phyloP scores from a whole-genome alignment of 208 protist genomes.

The Blechomonas ayalai region DNA sequence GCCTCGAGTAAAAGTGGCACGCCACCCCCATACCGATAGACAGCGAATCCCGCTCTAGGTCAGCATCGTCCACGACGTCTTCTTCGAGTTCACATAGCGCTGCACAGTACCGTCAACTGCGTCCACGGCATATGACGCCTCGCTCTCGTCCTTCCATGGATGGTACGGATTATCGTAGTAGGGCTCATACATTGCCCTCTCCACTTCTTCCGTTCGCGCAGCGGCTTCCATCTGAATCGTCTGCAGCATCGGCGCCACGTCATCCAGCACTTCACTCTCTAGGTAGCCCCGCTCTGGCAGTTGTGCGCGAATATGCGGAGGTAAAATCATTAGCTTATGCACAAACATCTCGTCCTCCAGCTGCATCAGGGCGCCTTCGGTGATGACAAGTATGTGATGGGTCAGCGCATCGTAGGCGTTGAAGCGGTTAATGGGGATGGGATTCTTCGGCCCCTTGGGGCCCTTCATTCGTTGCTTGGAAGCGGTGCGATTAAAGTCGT shows the following conservation, averaged over 20 bases:
- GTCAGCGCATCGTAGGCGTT: slow-evolving; percentile 85
- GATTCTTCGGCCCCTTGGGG: slow-evolving; percentile 88
- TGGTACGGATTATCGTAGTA: slow-evolving; percentile 86
- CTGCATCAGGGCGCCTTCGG: slow-evolving; percentile 83
- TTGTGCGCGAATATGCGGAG: slow-evolving; percentile 86
- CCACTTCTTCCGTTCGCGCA: slow-evolving; percentile 77
- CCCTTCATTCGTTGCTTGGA: slow-evolving; percentile 68
- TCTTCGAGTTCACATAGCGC: slow-evolving; percentile 58
- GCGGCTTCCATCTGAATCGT: slow-evolving; percentile 84
- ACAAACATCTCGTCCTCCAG: slow-evolving; percentile 83
- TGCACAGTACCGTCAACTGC: slow-evolving; percentile 65
- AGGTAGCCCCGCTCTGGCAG: slow-evolving; percentile 69
- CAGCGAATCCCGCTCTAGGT: slow-evolving; percentile 13
- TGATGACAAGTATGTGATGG: slow-evolving; percentile 83
- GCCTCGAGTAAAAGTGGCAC: too few relatives aligned
- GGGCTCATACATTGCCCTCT: slow-evolving; percentile 63
- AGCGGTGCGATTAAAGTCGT: slow-evolving; percentile 77
- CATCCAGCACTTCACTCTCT: slow-evolving; percentile 55
- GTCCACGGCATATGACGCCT: slow-evolving; percentile 80
- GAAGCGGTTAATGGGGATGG: slow-evolving; percentile 88
- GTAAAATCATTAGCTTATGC: slow-evolving; percentile 78
- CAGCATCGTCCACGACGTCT: slow-evolving; percentile 82
- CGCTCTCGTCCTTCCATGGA: slow-evolving; percentile 69
- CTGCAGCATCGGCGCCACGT: slow-evolving; percentile 47
- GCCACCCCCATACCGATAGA: not conserved